Percentiles rank a stretch among this genome's conserved stretches.
These are phyloP conservation scores for Diaporthe citriasiana DNA, from an alignment of 2,329 filamentous ascomycete genomes.

Conservation along the genomic window DNA sequence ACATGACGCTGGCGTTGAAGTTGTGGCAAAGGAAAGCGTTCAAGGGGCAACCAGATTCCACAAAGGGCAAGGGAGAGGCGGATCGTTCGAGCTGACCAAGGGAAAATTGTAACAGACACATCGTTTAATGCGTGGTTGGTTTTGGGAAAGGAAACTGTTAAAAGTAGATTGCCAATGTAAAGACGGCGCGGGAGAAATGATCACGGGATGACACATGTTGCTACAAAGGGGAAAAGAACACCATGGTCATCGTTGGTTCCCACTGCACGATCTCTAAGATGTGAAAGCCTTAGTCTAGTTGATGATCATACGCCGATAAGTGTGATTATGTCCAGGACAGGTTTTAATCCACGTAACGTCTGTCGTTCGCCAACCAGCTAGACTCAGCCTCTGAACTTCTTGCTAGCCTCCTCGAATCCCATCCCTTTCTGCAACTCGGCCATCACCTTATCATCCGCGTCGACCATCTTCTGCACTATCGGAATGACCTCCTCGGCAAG, in stretches of 20 bases:
- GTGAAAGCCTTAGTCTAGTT: too few species aligned
- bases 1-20: constrained; percentile 58
- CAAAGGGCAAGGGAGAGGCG: constrained; percentile 20
- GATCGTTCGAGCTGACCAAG: constrained; percentile 1
- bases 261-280: too few species aligned
- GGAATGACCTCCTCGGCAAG: constrained; percentile 57
- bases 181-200: too few species aligned
- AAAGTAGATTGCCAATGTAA: neutral
- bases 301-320: neutral
- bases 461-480: constrained; percentile 57
- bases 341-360: neutral
- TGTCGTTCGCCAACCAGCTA: too few species aligned
- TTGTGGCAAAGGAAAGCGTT: constrained; percentile 60
- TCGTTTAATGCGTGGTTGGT: too few species aligned
- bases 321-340: too few species aligned
- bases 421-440: constrained; percentile 57
- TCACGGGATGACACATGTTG: too few species aligned
- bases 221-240: too few species aligned
- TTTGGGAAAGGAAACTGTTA: neutral
- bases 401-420: constrained; percentile 60
- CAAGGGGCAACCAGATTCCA: constrained; percentile 29
- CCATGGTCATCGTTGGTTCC: too few species aligned
- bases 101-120: constrained; percentile 2
- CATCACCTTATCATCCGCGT: constrained; percentile 59
- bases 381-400: constrained; percentile 53